Conservation (phyloP, 2,329 filamentous ascomycete species). For the Colletotrichum sp. region DNA sequence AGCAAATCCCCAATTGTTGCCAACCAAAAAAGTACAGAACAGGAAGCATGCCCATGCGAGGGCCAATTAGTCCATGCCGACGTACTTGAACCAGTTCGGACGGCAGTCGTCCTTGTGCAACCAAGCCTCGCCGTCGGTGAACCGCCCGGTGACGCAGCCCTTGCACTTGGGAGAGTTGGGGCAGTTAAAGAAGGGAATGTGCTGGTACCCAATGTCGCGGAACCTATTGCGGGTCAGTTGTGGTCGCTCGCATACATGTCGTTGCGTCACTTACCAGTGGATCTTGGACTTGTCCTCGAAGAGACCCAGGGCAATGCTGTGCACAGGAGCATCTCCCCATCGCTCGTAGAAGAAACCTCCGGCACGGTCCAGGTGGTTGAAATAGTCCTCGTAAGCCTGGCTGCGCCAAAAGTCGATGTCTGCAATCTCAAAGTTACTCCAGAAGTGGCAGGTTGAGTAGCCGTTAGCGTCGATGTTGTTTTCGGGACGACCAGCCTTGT, state of each 20-base stretch:
- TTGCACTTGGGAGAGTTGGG: slow-evolving; percentile 94
- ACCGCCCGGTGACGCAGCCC: slow-evolving; percentile 83
- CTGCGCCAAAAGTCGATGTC: slow-evolving; percentile 94
- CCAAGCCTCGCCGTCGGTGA: slow-evolving; percentile 88
- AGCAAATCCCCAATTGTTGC: slow-evolving; percentile 15
- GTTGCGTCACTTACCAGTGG: slow-evolving; percentile 76
- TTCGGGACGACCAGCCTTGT: slow-evolving; percentile 76
- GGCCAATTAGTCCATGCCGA: slow-evolving; percentile 71
- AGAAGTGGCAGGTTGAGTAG: slow-evolving; percentile 98
- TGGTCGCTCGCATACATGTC: background rate
- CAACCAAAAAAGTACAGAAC: slow-evolving; percentile 17
- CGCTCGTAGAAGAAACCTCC: slow-evolving; percentile 99
- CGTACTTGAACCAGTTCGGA: slow-evolving; percentile 96
- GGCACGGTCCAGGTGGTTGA: slow-evolving; percentile 90
- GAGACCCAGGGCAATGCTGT: slow-evolving; percentile 89
- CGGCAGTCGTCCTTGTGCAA: slow-evolving; percentile 91
- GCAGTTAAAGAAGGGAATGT: slow-evolving; percentile 98
- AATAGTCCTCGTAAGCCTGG: slow-evolving; percentile 91
- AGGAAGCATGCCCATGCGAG: background rate
- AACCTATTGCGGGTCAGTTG: slow-evolving; percentile 69
- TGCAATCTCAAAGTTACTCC: slow-evolving; percentile 98
- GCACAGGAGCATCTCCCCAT: slow-evolving; percentile 97
- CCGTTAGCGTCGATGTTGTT: slow-evolving; percentile 85
- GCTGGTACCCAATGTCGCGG: slow-evolving; percentile 98
- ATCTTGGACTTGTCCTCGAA: slow-evolving; percentile 92